A percentile compares a stretch with the other conserved stretches of the same genome.
These are phyloP conservation scores for Agrostemma githago DNA, from an alignment of 148 eudicot genomes.

Conservation along the genomic window DNA sequence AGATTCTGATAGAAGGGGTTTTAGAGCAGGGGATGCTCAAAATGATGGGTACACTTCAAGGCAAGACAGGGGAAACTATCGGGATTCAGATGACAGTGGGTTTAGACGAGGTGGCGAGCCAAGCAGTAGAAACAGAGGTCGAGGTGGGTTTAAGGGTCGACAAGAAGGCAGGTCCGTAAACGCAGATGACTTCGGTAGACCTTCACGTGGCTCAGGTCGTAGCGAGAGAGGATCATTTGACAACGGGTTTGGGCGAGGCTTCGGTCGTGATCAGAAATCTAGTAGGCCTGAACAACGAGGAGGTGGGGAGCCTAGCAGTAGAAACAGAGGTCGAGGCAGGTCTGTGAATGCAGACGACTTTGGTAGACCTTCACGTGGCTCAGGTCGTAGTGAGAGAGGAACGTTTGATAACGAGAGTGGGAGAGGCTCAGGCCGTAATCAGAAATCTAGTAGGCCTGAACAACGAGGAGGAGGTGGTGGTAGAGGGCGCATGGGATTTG, in stretches of 20 bases:
- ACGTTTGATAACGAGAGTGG: constrained; percentile 25
- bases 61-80: not conserved
- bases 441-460: constrained; percentile 21
- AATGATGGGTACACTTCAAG: not conserved
- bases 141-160: constrained; percentile 27
- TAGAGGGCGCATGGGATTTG: constrained; percentile 31
- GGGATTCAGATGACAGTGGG: constrained; percentile 1
- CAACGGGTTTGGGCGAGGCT: constrained; percentile 26
- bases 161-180: constrained; percentile 20
- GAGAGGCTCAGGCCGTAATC: constrained; percentile 13
- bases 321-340: constrained; percentile 31
- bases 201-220: constrained; percentile 28
- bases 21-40: constrained; percentile 26
- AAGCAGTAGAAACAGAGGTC: constrained; percentile 27
- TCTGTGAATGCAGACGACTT: constrained; percentile 22
- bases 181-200: constrained; percentile 23
- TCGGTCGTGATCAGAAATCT: constrained; percentile 14
- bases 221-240: constrained; percentile 7
- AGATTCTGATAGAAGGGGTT: constrained; percentile 15
- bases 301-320: constrained; percentile 6
- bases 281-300: constrained; percentile 23
- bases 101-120: constrained; percentile 1
- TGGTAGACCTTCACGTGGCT: constrained; percentile 31
- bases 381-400: constrained; percentile 17
- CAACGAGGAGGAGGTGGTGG: constrained; percentile 35